phyloP scores from a whole-genome alignment of 1,284 basidiomycete species.

The Cryptococcus neoformans region DNA sequence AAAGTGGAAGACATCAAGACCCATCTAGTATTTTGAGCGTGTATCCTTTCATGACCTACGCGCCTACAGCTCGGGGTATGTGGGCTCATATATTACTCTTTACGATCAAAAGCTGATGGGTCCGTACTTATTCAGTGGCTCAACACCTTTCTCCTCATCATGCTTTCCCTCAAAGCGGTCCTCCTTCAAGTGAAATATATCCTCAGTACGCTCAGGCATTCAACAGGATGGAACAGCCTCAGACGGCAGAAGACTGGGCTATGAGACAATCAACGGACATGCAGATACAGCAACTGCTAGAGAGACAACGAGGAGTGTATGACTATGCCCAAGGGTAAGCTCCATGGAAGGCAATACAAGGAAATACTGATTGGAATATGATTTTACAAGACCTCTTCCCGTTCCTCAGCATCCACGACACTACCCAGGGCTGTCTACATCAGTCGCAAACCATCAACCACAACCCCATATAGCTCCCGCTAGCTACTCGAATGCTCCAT shows the following conservation, averaged over 20 bases:
- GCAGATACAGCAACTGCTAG: conserved; percentile 18
- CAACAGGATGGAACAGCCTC: conserved; percentile 26
- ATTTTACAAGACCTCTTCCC: no score
- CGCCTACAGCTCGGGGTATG: conserved; percentile 47
- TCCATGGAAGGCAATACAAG: no score
- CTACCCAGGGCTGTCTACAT: no score
- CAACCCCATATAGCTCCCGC: no score
- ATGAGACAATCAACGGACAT: conserved; percentile 23
- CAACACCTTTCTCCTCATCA: conserved; percentile 47
- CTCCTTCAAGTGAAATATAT: conserved; percentile 25
- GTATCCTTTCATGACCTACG: conserved; percentile 46
- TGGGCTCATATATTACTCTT: not conserved
- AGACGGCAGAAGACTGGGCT: conserved; percentile 25
- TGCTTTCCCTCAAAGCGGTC: conserved; percentile 26
- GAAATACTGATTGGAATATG: no score
- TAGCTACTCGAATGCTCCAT: not conserved
- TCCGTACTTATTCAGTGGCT: conserved; percentile 36
- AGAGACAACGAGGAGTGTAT: not conserved
- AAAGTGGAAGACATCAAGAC: conserved; percentile 9
- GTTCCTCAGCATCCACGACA: no score
- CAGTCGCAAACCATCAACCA: no score
- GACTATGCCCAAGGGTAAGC: no score
- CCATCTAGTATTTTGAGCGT: conserved; percentile 38
- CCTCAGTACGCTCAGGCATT: conserved; percentile 35
- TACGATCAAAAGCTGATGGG: not conserved